Evolutionary conservation across 768 basidiomycete genomes (phyloP).

Genomic region (Calocybe indica): DNA sequence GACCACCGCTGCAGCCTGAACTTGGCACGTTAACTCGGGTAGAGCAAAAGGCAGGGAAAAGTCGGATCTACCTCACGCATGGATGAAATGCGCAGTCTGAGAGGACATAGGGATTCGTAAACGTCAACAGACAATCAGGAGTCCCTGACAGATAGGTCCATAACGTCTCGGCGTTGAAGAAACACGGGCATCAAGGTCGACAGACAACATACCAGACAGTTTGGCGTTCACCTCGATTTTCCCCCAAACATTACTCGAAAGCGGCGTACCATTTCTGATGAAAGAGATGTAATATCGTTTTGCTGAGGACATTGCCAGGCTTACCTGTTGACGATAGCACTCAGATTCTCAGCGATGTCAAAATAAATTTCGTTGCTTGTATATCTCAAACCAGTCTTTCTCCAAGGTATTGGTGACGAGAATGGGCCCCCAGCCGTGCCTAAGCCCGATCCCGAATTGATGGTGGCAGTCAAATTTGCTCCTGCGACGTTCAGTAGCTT

Average conservation of each 20-base stretch:
- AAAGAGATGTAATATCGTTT: constrained; percentile 1
- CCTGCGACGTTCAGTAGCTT: constrained; percentile 56
- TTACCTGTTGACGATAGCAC: constrained; percentile 74
- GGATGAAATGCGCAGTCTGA: constrained; percentile 86
- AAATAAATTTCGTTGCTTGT: constrained; percentile 91
- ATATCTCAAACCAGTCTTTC: constrained; percentile 77
- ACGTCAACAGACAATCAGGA: constrained; percentile 79
- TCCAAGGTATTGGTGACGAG: constrained; percentile 91
- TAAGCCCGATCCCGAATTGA: constrained; percentile 38
- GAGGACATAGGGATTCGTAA: constrained; percentile 69
- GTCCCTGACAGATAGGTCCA: constrained; percentile 45
- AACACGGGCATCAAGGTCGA: background rate
- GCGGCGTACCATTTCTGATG: constrained; percentile 58
- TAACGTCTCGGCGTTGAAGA: background rate
- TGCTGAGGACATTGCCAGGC: constrained; percentile 10
- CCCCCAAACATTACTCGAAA: constrained; percentile 68
- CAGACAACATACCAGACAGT: constrained; percentile 53
- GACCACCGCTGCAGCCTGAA: constrained; percentile 74
- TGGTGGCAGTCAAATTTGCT: constrained; percentile 41
- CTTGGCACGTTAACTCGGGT: constrained; percentile 3
- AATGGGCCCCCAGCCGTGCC: constrained; percentile 46
- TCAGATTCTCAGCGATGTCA: constrained; percentile 80
- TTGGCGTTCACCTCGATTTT: constrained; percentile 71
- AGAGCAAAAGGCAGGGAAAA: background rate
- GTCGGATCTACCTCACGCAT: constrained; percentile 68